These are phyloP conservation scores for Datura wrightii DNA, from an alignment of 257 asterid species.

Conservation along the genomic window DNA sequence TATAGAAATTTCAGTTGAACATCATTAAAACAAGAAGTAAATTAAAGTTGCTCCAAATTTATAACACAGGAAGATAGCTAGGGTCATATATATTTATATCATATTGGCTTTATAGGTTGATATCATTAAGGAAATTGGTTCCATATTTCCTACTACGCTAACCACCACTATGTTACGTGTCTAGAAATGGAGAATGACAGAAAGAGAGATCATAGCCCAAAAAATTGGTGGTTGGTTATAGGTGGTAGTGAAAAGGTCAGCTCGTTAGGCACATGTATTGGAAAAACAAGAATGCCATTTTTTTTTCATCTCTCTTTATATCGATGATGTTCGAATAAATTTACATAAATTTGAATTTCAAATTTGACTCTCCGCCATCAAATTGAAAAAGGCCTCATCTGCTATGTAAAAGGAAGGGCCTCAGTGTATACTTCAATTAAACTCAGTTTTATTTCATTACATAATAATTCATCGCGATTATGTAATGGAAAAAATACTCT, in stretches of 20 bases:
- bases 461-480: background rate
- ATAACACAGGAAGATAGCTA: background rate
- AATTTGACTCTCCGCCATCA: too few relatives aligned
- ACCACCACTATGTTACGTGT: slow-evolving; percentile 31
- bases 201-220: background rate
- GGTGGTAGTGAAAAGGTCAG: slow-evolving; percentile 18
- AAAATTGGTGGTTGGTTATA: background rate
- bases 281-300: background rate
- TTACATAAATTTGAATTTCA: too few relatives aligned
- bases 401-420: too few relatives aligned
- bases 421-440: background rate
- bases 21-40: background rate
- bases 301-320: background rate
- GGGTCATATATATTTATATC: slow-evolving; percentile 9
- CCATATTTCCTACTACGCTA: slow-evolving; percentile 26
- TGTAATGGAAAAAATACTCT: background rate
- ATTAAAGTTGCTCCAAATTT: background rate
- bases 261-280: slow-evolving; percentile 34
- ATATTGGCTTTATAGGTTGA: slow-evolving; percentile 29
- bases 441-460: background rate
- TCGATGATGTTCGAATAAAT: background rate
- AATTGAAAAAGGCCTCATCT: background rate
- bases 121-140: slow-evolving; percentile 23
- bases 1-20: background rate
- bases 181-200: slow-evolving; percentile 18